Base-by-base conservation (phyloP, 2,329 filamentous ascomycete species). In the Aschersonia sp. region DNA sequence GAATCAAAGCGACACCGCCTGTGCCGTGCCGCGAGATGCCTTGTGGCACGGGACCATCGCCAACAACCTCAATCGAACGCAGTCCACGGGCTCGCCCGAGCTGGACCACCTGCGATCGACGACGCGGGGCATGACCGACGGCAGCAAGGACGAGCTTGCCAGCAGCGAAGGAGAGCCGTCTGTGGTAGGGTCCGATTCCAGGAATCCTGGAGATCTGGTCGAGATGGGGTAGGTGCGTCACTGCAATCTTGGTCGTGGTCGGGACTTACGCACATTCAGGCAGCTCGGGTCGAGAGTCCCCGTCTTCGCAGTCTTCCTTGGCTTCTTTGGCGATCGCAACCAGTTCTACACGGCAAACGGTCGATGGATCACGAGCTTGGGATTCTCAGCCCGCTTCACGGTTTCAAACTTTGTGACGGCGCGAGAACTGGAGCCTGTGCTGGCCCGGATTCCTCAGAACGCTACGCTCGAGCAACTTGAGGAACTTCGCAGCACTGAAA, bases 261-360 rank as follows among this genome's bases (percentile, higher is more conserved):
- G 2, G 14, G 2, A 44, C 50, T 58, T n/a, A 59, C 51, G n/a
- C 10, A 30, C 6, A 5, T 9, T 7, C 37, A 60, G 58, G 41
- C 58, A 59, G 32, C 53, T 60, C 7, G 59, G 62, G n/a, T 68
- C 66, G 9, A 63, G 71, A 30, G 60, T 69, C 22, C 69, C 71
- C 5, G 51, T 75, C 12, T 62, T 79, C 43, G 76, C 68, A 10
- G 57, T 80, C 43, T 76, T 72, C 52, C 62, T 80, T 6, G 74
- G 74, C 11, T 67, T 62, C 47, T 67, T 73, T 52, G 67, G 71
- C 40, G 68, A 68, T 14, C 62, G 69, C 41, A 65, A 76, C 52
- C 73, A 78, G 56, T 77, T 72, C 56, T 78, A 77, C 57, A 69
- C 71, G 32, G 66, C 58, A 52, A 70, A 66, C 12, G 76, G 75